Conservation (phyloP, 2,329 filamentous ascomycete species). For the Scleromitrula shiraiana region DNA sequence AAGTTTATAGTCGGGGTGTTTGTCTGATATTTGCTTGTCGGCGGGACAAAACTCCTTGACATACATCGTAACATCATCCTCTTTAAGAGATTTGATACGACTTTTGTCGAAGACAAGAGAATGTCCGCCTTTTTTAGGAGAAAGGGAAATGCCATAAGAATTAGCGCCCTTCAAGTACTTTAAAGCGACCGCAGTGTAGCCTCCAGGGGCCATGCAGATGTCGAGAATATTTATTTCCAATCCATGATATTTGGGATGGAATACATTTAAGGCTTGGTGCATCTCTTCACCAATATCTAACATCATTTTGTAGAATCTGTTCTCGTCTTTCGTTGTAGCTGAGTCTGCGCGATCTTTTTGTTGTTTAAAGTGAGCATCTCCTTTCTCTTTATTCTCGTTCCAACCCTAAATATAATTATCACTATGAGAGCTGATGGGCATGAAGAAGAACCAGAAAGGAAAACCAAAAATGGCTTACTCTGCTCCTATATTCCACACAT, state of each 20-base stretch:
- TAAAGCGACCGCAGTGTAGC: slow-evolving; percentile 13
- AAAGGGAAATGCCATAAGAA: slow-evolving; percentile 18
- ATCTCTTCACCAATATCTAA: slow-evolving; percentile 36
- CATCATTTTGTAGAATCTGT: slow-evolving; percentile 37
- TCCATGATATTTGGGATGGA: background rate
- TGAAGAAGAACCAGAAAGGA: background rate
- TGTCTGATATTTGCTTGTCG: slow-evolving; percentile 10
- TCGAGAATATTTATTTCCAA: slow-evolving; percentile 19
- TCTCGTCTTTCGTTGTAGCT: slow-evolving; percentile 14
- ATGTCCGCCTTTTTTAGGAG: slow-evolving; percentile 18
- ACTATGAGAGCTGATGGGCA: background rate
- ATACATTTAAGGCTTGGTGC: slow-evolving; percentile 10
- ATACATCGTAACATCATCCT: slow-evolving; percentile 18
- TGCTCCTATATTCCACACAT: slow-evolving; percentile 15
- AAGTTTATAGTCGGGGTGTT: slow-evolving; percentile 12
- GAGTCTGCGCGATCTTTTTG: slow-evolving; percentile 35
- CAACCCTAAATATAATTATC: slow-evolving; percentile 23
- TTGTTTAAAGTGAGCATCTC: slow-evolving; percentile 36
- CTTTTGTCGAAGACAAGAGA: slow-evolving; percentile 11
- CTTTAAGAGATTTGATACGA: background rate
- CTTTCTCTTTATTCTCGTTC: slow-evolving; percentile 38
- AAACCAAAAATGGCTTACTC: slow-evolving; percentile 9
- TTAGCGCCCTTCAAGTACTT: slow-evolving; percentile 10
- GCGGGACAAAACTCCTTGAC: slow-evolving; percentile 15
- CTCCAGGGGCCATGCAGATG: slow-evolving; percentile 23